Conservation (phyloP, 495 filamentous ascomycete genomes). For the Hamigera avellanea region DNA sequence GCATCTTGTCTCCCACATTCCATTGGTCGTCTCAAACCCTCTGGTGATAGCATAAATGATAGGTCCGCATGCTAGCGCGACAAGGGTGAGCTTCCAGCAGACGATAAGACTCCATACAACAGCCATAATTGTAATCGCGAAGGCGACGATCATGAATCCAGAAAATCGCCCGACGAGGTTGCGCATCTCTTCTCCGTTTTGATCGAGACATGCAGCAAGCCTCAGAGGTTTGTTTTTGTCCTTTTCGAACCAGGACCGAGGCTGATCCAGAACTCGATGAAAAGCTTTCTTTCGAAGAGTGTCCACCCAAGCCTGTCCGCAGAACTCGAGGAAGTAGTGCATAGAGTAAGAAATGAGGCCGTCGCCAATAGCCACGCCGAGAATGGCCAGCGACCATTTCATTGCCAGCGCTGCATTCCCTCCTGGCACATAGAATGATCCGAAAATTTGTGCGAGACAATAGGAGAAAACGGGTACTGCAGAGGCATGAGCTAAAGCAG, state of each 20-base stretch:
- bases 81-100: constrained; percentile 74
- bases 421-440: constrained; percentile 47
- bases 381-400: constrained; percentile 58
- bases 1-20: constrained; percentile 57
- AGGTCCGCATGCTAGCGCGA: constrained; percentile 58
- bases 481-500: constrained; percentile 52
- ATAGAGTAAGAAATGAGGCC: constrained; percentile 50
- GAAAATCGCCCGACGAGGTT: constrained; percentile 71
- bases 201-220: constrained; percentile 62
- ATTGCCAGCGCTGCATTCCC: constrained; percentile 33
- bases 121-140: constrained; percentile 51
- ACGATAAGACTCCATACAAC: constrained; percentile 62
- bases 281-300: constrained; percentile 56
- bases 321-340: constrained; percentile 59
- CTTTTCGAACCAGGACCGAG: constrained; percentile 72
- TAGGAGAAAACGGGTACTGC: constrained; percentile 70
- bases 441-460: constrained; percentile 62
- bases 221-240: constrained; percentile 49
- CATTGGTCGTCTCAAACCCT: constrained; percentile 48
- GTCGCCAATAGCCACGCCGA: constrained; percentile 58
- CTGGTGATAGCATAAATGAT: constrained; percentile 54
- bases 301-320: constrained; percentile 72
- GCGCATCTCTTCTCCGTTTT: constrained; percentile 79
- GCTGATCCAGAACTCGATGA: constrained; percentile 62
- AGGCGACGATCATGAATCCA: constrained; percentile 52